phyloP scores from a whole-genome alignment of 2,329 filamentous ascomycete genomes.

The Fusarium xylarioides region DNA sequence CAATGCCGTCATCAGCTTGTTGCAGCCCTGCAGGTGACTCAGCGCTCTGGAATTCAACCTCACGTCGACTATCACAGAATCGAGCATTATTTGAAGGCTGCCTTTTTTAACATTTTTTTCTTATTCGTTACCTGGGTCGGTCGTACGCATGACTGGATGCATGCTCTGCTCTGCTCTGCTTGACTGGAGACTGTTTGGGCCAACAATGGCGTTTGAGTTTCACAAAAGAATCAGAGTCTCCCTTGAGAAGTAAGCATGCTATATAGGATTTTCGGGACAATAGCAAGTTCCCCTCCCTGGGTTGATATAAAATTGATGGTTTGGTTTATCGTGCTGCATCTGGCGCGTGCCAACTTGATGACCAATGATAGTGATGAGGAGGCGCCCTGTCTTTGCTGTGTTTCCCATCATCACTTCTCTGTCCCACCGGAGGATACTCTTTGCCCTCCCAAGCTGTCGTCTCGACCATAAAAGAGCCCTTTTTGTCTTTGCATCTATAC shows the following conservation, averaged over 20 bases:
- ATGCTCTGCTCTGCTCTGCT: too few species aligned
- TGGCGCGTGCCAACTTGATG: constrained; percentile 48
- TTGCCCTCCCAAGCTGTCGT: constrained; percentile 70
- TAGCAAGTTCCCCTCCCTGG: neutral
- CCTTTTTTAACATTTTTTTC: neutral
- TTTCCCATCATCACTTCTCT: constrained; percentile 21
- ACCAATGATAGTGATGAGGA: constrained; percentile 46
- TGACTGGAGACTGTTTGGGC: too few species aligned
- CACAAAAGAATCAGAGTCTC: neutral
- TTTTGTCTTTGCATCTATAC: constrained; percentile 65
- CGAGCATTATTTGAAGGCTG: too few species aligned
- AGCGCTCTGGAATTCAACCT: neutral
- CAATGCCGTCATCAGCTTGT: constrained; percentile 22
- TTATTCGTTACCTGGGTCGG: neutral
- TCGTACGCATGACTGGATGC: neutral
- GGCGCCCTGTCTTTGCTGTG: constrained; percentile 25
- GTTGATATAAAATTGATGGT: neutral
- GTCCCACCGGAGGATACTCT: constrained; percentile 19
- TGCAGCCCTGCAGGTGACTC: neutral
- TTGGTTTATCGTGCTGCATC: constrained; percentile 39
- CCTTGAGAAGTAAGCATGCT: neutral
- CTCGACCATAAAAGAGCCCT: constrained; percentile 67
- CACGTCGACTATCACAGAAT: neutral
- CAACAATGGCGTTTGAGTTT: too few species aligned
- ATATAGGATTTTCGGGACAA: neutral